Evolutionary conservation across 441 rosid species (phyloP), one percentile per base, ranked within the genome.

Genomic region (Kokia cookei): DNA sequence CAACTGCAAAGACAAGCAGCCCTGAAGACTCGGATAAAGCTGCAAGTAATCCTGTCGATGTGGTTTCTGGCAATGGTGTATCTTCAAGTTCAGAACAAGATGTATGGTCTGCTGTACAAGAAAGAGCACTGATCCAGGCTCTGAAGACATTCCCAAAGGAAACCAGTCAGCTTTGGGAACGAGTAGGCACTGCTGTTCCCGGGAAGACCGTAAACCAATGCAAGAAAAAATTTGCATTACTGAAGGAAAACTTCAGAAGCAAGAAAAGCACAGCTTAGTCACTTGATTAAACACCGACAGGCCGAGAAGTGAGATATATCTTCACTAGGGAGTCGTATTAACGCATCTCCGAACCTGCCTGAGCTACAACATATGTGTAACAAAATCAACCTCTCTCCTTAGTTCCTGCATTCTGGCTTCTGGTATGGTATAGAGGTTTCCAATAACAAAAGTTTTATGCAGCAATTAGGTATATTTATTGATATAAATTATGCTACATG

Each of bases 71-170:
- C 13, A 79, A 80, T 60, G 89, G 85, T 58, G 71, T 53, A 70
- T 65, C 89, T 37, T 80, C 83, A n/a, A 81, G 78, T 80, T 82
- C 89, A 12, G 97, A 96, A 17, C 81, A 82, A 77, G 97, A 96
- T 79, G 86, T 76, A 9, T 92, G 99, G 99, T 92, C 97, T 65
- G 81, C 90, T 75, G 97, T 90, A 65, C 98, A 93, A 88, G 99
- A 96, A 83, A 86, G 96, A 75, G 98, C 98, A 32, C 84, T 96
- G 76, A 89, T 96, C 80, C 98, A 92, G 79, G 98, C 98, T 54
- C 85, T 96, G n/a, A 96, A 93, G 86, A 89, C 96, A 50, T 96
- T 93, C 83, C 98, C 99, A 0, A 96, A 93, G 77, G 99, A 96
- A 77, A 81, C 91, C 26, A 84, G 70, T 80, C 97, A 96, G 72